A percentile compares a stretch with the other conserved stretches of the same genome.
phyloP scores from a whole-genome alignment of 257 asterid species.

The Solanum arcanum region DNA sequence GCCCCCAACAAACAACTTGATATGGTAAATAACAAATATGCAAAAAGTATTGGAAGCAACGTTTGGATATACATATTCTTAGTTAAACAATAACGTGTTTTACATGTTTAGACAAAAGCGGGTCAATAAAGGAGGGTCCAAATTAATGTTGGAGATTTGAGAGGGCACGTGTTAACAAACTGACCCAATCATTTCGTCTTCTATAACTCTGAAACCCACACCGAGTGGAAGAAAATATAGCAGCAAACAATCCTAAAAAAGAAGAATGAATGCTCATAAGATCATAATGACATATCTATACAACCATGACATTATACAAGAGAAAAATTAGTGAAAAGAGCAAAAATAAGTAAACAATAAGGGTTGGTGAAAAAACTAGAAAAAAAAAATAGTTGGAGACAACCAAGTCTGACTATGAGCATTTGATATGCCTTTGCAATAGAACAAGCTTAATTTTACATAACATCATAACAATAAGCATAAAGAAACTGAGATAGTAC shows the following conservation, averaged over 20 bases:
- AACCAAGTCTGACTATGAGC: not conserved
- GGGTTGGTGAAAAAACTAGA: not conserved
- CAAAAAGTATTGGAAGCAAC: not conserved
- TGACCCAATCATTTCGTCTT: slow-evolving; percentile 75
- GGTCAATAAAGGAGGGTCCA: not conserved
- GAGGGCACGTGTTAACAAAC: slow-evolving; percentile 14
- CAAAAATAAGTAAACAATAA: not conserved
- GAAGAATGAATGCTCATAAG: not conserved
- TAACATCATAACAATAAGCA: not conserved
- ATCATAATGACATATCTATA: not conserved
- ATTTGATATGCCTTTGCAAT: not conserved
- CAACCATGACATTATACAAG: not conserved
- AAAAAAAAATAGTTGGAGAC: not conserved
- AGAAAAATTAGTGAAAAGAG: not conserved
- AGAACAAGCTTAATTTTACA: not conserved
- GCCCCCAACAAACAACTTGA: not conserved
- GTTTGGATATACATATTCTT: not conserved
- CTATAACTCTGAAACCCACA: slow-evolving; percentile 82
- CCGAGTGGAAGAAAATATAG: slow-evolving; percentile 58
- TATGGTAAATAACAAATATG: not conserved
- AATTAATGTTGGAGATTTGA: not conserved
- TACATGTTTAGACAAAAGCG: not conserved
- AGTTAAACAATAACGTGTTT: not conserved
- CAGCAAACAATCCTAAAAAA: slow-evolving; percentile 67
- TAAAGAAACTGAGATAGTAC: not conserved